Evolutionary conservation across 495 filamentous ascomycete genomes (phyloP).

Genomic region (Penicillium psychrofluorescens): DNA sequence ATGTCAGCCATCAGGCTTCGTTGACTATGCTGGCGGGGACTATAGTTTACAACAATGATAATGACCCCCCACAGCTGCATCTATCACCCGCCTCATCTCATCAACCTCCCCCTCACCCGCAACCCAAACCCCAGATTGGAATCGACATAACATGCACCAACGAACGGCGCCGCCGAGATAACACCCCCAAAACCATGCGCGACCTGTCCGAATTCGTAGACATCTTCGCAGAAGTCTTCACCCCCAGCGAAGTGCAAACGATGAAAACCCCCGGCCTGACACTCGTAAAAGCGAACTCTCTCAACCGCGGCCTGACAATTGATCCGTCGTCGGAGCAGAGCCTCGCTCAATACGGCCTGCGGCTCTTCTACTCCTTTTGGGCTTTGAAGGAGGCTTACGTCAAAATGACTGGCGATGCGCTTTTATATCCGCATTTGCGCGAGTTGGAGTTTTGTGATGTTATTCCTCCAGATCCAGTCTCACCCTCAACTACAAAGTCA

Average conservation of each 20-base stretch:
- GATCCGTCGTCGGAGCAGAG: constrained; percentile 17
- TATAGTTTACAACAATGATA: neutral
- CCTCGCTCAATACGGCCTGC: constrained; percentile 51
- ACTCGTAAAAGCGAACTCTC: neutral
- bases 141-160: constrained; percentile 70
- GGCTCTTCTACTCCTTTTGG: constrained; percentile 84
- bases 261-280: constrained; percentile 44
- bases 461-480: constrained; percentile 40
- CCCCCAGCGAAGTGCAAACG: constrained; percentile 43
- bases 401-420: constrained; percentile 86
- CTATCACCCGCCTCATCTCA: no score
- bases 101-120: no score
- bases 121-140: constrained; percentile 37
- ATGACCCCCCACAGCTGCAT: no score
- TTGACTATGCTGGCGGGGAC: constrained; percentile 59
- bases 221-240: constrained; percentile 76
- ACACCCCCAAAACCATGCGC: constrained; percentile 29
- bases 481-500: no score
- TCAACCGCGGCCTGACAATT: no score
- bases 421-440: constrained; percentile 72
- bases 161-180: constrained; percentile 37
- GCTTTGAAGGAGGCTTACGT: constrained; percentile 87
- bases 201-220: constrained; percentile 64
- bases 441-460: constrained; percentile 63
- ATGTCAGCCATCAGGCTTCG: constrained; percentile 81